A percentile compares a stretch with the other conserved stretches of the same genome.
These are phyloP conservation scores for Farysia itapuensis DNA, from an alignment of 1,284 basidiomycete species.

Conservation along the genomic window DNA sequence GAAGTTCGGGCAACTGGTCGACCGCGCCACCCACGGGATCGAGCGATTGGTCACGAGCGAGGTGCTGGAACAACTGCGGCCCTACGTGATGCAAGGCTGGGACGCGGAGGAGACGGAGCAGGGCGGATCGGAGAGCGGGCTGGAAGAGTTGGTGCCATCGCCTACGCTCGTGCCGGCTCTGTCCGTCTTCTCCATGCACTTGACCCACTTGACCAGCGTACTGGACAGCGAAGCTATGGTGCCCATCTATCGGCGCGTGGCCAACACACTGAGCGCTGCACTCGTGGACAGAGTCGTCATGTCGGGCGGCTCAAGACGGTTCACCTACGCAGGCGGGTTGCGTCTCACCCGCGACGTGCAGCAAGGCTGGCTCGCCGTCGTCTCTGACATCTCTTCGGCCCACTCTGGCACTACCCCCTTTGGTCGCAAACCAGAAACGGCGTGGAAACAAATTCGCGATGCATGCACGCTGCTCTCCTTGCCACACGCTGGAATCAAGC, in stretches of 20 bases:
- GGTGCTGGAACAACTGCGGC: conserved; percentile 37
- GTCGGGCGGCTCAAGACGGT: conserved; percentile 25
- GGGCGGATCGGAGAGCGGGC: background rate
- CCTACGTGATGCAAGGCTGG: conserved; percentile 36
- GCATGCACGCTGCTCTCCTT: conserved; percentile 9
- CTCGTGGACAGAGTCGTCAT: conserved; percentile 53
- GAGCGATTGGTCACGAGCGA: conserved; percentile 46
- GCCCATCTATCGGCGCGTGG: no score
- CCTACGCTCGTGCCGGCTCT: conserved; percentile 44
- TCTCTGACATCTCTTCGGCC: conserved; percentile 8
- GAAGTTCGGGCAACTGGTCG: conserved; percentile 33
- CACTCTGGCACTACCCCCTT: conserved; percentile 6
- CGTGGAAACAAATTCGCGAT: conserved; percentile 32
- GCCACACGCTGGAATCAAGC: conserved; percentile 1
- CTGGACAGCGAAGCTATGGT: conserved; percentile 39
- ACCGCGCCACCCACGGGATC: conserved; percentile 26
- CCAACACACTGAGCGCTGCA: no score
- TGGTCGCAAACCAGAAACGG: conserved; percentile 33
- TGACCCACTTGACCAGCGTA: conserved; percentile 38
- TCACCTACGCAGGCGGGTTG: conserved; percentile 8
- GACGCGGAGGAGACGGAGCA: conserved; percentile 7
- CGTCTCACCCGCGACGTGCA: conserved; percentile 37
- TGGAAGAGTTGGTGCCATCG: conserved; percentile 25
- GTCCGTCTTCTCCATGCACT: conserved; percentile 42
- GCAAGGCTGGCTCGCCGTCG: conserved; percentile 49